Conservation (phyloP, 495 filamentous ascomycete genomes). For the Aspergillus nanangensis region DNA sequence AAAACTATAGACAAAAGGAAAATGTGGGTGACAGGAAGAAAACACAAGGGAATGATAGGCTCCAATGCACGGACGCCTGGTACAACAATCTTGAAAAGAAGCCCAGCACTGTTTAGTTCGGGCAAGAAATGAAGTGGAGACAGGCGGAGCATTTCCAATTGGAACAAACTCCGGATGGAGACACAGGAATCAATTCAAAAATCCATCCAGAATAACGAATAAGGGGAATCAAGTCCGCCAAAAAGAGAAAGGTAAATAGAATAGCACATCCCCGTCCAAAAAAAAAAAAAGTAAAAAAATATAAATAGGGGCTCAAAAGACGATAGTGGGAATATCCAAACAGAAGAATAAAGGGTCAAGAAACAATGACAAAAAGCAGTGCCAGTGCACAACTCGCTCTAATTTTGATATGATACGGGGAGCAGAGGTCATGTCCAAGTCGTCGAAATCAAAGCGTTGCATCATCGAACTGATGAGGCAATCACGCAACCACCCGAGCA, state of each 20-base stretch:
- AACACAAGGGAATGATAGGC: slow-evolving; percentile 19
- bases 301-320: too few species aligned
- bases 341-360: slow-evolving; percentile 9
- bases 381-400: slow-evolving; percentile 28
- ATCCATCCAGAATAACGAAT: neutral
- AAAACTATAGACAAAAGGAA: slow-evolving; percentile 24
- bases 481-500: slow-evolving; percentile 34
- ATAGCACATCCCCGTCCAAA: slow-evolving; percentile 8
- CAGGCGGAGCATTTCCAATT: too few species aligned
- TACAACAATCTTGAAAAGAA: slow-evolving; percentile 19
- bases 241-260: slow-evolving; percentile 9
- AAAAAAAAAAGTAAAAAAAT: too few species aligned
- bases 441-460: slow-evolving; percentile 36
- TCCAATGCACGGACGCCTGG: slow-evolving; percentile 17
- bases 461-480: slow-evolving; percentile 25
- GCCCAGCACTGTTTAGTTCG: slow-evolving; percentile 4
- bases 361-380: slow-evolving; percentile 19
- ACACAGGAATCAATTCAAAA: too few species aligned
- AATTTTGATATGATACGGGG: slow-evolving; percentile 17
- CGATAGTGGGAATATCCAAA: slow-evolving; percentile 17
- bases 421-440: slow-evolving; percentile 28
- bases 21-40: slow-evolving; percentile 19
- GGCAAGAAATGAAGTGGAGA: slow-evolving; percentile 4
- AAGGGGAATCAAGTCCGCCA: slow-evolving; percentile 6
- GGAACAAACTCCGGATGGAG: too few species aligned